Evolutionary conservation across 306 rosid genomes (phyloP), one percentile per base, ranked within the genome.

Genomic region (Quercus variabilis): DNA sequence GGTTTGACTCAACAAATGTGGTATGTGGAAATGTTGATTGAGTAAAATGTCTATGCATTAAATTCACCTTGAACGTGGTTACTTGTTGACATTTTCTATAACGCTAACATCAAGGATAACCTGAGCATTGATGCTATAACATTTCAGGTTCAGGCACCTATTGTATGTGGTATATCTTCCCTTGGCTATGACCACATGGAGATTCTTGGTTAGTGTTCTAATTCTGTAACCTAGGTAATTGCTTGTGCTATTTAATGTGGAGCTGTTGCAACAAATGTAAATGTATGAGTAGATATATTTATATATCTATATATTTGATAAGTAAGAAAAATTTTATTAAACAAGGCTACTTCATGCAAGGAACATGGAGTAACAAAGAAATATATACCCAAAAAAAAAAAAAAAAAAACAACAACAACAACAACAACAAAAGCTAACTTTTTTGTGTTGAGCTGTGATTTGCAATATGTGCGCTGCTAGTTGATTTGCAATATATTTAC

Each of bases 161-260:
- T 81, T 74, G 98, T 92, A 26, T 94, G 98, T 82, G 98, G 97
- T 71, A 85, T 92, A 88, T 69, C 97, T 59, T 92, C 98, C 81
- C 97, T 94, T 77, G 97, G 98, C 79, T 94, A 92, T 84, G 98
- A 94, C 85, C 98, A 94, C 89, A 92, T 92, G 97, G 98, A 94
- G 85, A 89, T 94, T 87, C 98, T 94, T 85, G 98, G 98, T 94
- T 79, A 91, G 98, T 85, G 74, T 86, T 78, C 55, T 81, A 76
- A 77, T 80, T 85, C 76, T 63, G 55, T 81, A 56, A 55, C 72
- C 74, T 62, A 25, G 65, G 72, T 77, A 71, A 28, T 79, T 58
- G 62, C 60, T 78, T 62, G 33, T 77, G 35, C n/a, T 41, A 77
- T 55, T 69, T 78, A 12, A 68, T 43, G 75, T 75, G 43, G 64